phyloP scores from a whole-genome alignment of 2,329 filamentous ascomycete genomes.

The Pleoardoris graminearum region DNA sequence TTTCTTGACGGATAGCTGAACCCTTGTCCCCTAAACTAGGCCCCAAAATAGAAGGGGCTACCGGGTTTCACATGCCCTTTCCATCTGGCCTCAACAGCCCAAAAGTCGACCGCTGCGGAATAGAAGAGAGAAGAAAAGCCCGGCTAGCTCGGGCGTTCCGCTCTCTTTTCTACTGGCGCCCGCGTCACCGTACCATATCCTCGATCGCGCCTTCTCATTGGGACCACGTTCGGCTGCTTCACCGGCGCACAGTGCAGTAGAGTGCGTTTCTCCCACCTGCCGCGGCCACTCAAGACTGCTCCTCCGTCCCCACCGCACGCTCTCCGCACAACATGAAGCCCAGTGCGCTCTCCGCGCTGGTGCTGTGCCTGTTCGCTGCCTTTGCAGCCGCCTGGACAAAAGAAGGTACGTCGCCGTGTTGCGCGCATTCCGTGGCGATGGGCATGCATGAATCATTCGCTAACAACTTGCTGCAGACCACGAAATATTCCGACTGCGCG shows the following conservation, averaged over 20 bases:
- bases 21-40: conserved; percentile 8
- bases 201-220: conserved; percentile 19
- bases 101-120: not conserved
- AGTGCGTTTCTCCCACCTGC: conserved; percentile 22
- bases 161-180: conserved; percentile 4
- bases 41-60: conserved; percentile 4
- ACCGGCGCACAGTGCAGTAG: conserved; percentile 36
- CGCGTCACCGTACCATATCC: not conserved
- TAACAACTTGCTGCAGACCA: conserved; percentile 65
- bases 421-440: conserved; percentile 11
- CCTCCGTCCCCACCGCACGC: conserved; percentile 15
- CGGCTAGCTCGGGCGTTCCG: not conserved
- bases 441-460: conserved; percentile 20
- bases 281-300: conserved; percentile 23
- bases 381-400: conserved; percentile 82
- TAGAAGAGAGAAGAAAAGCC: not conserved
- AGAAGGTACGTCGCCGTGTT: conserved; percentile 63
- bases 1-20: conserved; percentile 3
- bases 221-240: conserved; percentile 32
- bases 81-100: conserved; percentile 4
- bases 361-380: conserved; percentile 69
- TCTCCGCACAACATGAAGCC: conserved; percentile 66
- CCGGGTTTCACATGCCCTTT: conserved; percentile 9
- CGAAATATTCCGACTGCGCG: conserved; percentile 94
- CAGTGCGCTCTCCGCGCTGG: conserved; percentile 63